Evolutionary conservation across 805 yeast species (phyloP), one percentile per base, ranked within the genome.

Genomic region (Pichia phayaonensis): DNA sequence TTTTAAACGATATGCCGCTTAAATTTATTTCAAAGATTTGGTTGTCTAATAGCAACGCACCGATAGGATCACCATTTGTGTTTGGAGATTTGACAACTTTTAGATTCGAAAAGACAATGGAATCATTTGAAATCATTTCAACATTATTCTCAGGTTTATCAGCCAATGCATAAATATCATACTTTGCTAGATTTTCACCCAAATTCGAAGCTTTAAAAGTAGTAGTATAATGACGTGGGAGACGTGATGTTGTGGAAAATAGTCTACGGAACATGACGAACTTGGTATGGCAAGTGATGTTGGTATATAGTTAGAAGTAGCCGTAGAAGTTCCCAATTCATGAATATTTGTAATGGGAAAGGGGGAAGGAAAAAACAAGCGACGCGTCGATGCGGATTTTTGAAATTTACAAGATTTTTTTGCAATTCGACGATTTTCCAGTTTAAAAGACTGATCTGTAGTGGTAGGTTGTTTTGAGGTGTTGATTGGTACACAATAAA

Each of bases 11-110:
- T 23, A 51, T 41, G 23, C 51, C 55, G 22, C 70, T 57, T 42
- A 84, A 61, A 56, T 80, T 75, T 40, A 85, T 73, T 59, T 83
- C 84, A 54, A 80, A 78, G 1, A 82, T 76, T 58, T 84, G 89
- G 58, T 70, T 79, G 59, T 77, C 75, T 11, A 83, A 48, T 4
- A 83, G 65, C 20, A 81, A 57, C 1, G 77, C 70, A 12, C 79
- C 84, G 16, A 70, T 68, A 15, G 70, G 61, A 41, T 71, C 65
- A 8, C 72, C 71, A 21, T 65, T 54, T 34, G 63, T 55, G 46
- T 65, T 62, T 3, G 76, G 74, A 1, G 80, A 70, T 46, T 64
- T 69, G 15, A 79, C 75, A 49, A 72, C 76, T 48, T 72, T 63
- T 52, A 76, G 77, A 52, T 76, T 77, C 3, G 84, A 71, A 54